Conservation (phyloP, 202 grass and related monocot genomes). For the Cymbopogon flexuosus region DNA sequence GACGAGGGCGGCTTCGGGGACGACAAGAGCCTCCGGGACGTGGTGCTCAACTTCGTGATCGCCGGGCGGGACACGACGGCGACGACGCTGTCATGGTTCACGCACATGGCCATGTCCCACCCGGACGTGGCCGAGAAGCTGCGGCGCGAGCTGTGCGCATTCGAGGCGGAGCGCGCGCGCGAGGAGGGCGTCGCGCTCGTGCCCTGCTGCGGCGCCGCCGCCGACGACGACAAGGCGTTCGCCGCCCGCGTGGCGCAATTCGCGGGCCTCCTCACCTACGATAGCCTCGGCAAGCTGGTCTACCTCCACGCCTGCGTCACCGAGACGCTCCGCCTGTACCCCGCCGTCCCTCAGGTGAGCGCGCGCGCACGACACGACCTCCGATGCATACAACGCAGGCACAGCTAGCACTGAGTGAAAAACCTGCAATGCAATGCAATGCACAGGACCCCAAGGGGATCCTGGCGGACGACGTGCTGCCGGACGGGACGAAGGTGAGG, state of each 20-base stretch:
- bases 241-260: constrained; percentile 51
- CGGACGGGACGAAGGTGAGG: constrained; percentile 78
- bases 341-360: constrained; percentile 49
- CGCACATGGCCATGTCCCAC: constrained; percentile 75
- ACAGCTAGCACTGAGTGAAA: too few relatives aligned
- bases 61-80: constrained; percentile 87
- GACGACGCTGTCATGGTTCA: constrained; percentile 89
- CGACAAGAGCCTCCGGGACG: constrained; percentile 85
- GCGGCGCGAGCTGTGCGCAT: constrained; percentile 52
- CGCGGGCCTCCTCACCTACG: constrained; percentile 65
- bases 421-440: too few relatives aligned
- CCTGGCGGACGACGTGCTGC: constrained; percentile 77
- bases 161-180: constrained; percentile 58
- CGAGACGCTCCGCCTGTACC: constrained; percentile 87
- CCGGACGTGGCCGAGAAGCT: constrained; percentile 64
- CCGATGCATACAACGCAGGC: too few relatives aligned
- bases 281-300: constrained; percentile 65
- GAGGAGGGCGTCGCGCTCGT: constrained; percentile 52
- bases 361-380: too few relatives aligned
- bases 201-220: constrained; percentile 7
- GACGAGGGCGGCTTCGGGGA: constrained; percentile 43
- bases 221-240: constrained; percentile 31
- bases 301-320: constrained; percentile 92
- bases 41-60: constrained; percentile 93
- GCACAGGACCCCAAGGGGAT: constrained; percentile 67